Base-by-base conservation (phyloP, 768 basidiomycete genomes). In the Hortiboletus campestris region DNA sequence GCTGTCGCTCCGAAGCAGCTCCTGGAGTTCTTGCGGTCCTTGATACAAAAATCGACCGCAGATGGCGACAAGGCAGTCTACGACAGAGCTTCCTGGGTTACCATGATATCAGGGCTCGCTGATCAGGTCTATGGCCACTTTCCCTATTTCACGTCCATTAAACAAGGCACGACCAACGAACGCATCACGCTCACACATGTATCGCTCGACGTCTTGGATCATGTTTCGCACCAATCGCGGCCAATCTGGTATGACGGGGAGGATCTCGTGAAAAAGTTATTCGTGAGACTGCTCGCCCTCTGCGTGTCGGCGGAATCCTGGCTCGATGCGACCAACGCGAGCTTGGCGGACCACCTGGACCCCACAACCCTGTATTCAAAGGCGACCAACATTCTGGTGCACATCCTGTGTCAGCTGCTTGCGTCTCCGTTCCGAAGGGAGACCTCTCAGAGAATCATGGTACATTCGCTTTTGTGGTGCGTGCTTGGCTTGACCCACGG, bases 261-360 rank as follows among this genome's bases (percentile, higher is more conserved):
- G 10, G 73, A 75, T 40, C 66, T 85, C 34, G 73, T 82, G 25
- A 74, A 77, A 59, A 80, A 76, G 51, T 57, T 84, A 6, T 78
- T 86, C 53, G 69, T 74, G 25, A 75, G 79, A 38, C 64, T 89
- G 41, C 63, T 87, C 12, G 77, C 78, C 38, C 74, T 89, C 31
- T 83, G 80, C 63, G 66, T 75, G 49, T 76, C 77, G 2, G 72
- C 88, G 35, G 85, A 86, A 57, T 67, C 78, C 32, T 90, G 88
- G 84, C 65, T 77, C 34, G 80, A 81, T 48, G 74, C 72, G n/a
- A 72, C 75, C 41, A 72, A 74, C 20, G 59, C 68, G n/a, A 62
- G 57, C 22, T 68, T 76, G 46, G 74, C 74, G 20, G 77, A 66
- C 16, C 65, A 78, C 42, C 70, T 75, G 28, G 73, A 76, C 13